Percentiles rank a stretch among this genome's conserved stretches.
Evolutionary conservation across 768 basidiomycete species (phyloP).

Genomic region (Psilocybe subaeruginosa): DNA sequence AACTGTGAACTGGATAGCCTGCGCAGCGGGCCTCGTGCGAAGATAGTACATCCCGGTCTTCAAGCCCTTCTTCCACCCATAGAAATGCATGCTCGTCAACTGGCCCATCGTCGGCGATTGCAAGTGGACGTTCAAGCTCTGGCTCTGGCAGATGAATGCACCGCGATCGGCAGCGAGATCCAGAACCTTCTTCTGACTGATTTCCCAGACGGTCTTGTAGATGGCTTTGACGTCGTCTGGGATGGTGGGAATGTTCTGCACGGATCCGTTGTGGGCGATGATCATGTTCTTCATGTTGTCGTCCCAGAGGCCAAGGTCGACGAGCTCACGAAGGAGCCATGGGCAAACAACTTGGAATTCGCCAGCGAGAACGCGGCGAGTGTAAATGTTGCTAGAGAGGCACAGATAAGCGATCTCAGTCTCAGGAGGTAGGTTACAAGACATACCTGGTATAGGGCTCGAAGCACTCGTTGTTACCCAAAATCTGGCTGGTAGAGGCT

Average conservation of each 20-base stretch:
- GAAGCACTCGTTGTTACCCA: slow-evolving; percentile 98
- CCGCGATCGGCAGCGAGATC: slow-evolving; percentile 99
- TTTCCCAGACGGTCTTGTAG: slow-evolving; percentile 99
- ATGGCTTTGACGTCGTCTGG: slow-evolving; percentile 94
- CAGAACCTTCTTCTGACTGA: slow-evolving; percentile 96
- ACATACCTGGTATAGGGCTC: slow-evolving; percentile 93
- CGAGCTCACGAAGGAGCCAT: slow-evolving; percentile 97
- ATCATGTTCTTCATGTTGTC: slow-evolving; percentile 99
- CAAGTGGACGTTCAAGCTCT: slow-evolving; percentile 93
- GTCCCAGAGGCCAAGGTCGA: slow-evolving; percentile 94
- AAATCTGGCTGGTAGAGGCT: slow-evolving; percentile 96
- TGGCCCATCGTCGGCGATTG: slow-evolving; percentile 89
- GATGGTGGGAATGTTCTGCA: slow-evolving; percentile 86
- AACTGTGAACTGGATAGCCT: slow-evolving; percentile 98
- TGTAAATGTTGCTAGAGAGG: slow-evolving; percentile 87
- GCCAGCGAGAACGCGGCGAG: slow-evolving; percentile 97
- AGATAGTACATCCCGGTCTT: slow-evolving; percentile 99
- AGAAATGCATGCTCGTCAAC: slow-evolving; percentile 96
- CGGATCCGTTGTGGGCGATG: slow-evolving; percentile 91
- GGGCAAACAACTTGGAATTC: slow-evolving; percentile 99
- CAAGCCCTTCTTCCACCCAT: slow-evolving; percentile 99
- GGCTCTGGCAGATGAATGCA: slow-evolving; percentile 96
- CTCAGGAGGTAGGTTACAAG: not conserved
- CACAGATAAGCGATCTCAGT: slow-evolving; percentile 13
- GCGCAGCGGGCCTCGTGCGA: slow-evolving; percentile 90